Evolutionary conservation across 192 early-diverging fungal species (phyloP).

Genomic region (Nowakowskiella sp.): DNA sequence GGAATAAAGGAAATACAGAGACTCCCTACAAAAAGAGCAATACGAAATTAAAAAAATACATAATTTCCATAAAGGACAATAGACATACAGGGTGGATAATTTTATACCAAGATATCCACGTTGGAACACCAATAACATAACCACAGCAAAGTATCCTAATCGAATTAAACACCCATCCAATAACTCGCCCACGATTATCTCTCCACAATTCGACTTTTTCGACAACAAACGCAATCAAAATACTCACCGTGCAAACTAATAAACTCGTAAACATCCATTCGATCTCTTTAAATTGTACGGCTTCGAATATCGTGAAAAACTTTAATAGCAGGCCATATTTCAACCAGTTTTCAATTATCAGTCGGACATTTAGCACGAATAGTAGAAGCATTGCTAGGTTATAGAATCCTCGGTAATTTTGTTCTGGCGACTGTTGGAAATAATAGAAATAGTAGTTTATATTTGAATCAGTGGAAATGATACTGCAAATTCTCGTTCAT

Average conservation of each 20-base stretch:
- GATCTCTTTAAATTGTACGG: neutral
- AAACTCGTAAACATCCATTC: slow-evolving; percentile 13
- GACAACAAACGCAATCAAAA: slow-evolving; percentile 50
- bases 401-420: slow-evolving; percentile 78
- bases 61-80: too few relatives aligned
- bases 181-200: neutral
- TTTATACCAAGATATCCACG: slow-evolving; percentile 14
- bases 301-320: slow-evolving; percentile 44
- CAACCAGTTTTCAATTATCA: slow-evolving; percentile 80
- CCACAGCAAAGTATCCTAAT: slow-evolving; percentile 16
- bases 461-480: neutral
- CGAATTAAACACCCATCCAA: neutral
- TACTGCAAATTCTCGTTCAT: neutral
- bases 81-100: slow-evolving; percentile 22
- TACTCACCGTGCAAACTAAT: slow-evolving; percentile 17
- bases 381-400: slow-evolving; percentile 74
- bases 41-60: neutral
- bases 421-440: slow-evolving; percentile 46
- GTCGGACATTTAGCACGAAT: slow-evolving; percentile 70
- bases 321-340: slow-evolving; percentile 77
- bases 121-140: slow-evolving; percentile 9
- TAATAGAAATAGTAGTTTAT: slow-evolving; percentile 5
- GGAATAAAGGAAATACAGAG: slow-evolving; percentile 12
- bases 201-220: slow-evolving; percentile 44
- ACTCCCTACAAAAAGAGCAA: slow-evolving; percentile 6